Evolutionary conservation across 2,329 filamentous ascomycete species (phyloP).

Genomic region (Ophiostoma perfectum): DNA sequence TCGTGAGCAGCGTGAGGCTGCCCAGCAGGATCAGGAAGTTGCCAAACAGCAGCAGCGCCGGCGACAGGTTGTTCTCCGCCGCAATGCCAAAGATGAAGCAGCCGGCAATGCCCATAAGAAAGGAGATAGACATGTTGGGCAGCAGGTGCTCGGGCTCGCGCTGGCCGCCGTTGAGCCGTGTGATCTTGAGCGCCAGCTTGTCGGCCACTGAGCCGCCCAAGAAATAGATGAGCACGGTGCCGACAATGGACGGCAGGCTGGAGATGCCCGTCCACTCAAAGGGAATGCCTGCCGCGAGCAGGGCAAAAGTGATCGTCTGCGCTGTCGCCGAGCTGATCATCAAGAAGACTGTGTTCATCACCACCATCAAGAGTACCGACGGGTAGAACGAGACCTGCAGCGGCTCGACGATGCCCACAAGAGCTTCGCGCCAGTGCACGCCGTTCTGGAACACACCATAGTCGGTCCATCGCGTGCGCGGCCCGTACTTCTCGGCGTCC

Average conservation of each 20-base stretch:
- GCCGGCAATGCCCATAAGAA: conserved; percentile 30
- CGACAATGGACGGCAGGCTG: conserved; percentile 1
- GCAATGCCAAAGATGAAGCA: conserved; percentile 34
- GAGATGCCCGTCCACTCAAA: conserved; percentile 16
- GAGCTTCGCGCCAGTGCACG: background rate
- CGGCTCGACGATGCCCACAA: background rate
- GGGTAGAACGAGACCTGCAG: background rate
- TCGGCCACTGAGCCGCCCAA: conserved; percentile 21
- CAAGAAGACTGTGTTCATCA: conserved; percentile 16
- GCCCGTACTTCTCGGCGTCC: background rate
- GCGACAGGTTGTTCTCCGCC: conserved; percentile 31
- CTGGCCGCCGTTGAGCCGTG: conserved; percentile 17
- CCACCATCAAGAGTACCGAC: conserved; percentile 6
- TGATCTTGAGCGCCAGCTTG: conserved; percentile 22
- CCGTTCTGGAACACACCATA: background rate
- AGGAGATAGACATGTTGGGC: conserved; percentile 32
- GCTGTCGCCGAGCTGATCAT: conserved; percentile 15
- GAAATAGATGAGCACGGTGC: conserved; percentile 19
- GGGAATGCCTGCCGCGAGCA: conserved; percentile 21
- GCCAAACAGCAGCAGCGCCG: conserved; percentile 31
- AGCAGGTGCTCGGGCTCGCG: conserved; percentile 35
- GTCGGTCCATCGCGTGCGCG: background rate
- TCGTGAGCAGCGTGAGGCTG: conserved; percentile 31
- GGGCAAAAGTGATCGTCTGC: conserved; percentile 21
- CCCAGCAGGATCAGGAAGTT: conserved; percentile 31